Conservation (phyloP, 345 rosid species). For the Mercurialis annua region DNA sequence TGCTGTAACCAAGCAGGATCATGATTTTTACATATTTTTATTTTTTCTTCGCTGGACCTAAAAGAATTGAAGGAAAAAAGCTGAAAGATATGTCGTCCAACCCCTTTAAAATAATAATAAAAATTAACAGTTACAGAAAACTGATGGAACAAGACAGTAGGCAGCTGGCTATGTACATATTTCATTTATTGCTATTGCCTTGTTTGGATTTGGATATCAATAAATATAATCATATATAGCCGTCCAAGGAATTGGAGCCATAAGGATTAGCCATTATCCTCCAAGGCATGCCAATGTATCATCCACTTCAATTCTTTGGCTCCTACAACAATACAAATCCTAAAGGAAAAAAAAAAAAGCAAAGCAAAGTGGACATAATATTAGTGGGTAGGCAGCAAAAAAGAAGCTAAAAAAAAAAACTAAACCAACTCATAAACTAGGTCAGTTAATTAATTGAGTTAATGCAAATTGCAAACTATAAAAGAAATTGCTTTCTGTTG, state of each 20-base stretch:
- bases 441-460: conserved; percentile 6
- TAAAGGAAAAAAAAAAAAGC: not conserved
- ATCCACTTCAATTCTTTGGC: not conserved
- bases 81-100: too few species aligned
- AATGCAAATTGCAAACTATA: not conserved
- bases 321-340: conserved; percentile 3
- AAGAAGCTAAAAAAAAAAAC: not conserved
- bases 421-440: not conserved
- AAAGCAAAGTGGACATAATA: conserved; percentile 11
- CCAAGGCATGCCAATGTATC: too few species aligned
- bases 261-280: not conserved
- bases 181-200: not conserved
- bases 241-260: not conserved
- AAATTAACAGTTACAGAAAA: conserved; percentile 9
- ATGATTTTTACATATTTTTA: too few species aligned
- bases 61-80: too few species aligned
- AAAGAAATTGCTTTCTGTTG: not conserved
- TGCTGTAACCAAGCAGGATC: not conserved
- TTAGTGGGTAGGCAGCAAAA: not conserved
- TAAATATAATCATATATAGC: not conserved
- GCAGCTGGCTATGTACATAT: not conserved
- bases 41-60: too few species aligned
- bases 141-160: conserved; percentile 25
- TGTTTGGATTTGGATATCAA: not conserved
- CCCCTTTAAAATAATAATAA: too few species aligned